Base-by-base conservation (phyloP, 2,329 filamentous ascomycete species). In the Colletotrichum sp. region DNA sequence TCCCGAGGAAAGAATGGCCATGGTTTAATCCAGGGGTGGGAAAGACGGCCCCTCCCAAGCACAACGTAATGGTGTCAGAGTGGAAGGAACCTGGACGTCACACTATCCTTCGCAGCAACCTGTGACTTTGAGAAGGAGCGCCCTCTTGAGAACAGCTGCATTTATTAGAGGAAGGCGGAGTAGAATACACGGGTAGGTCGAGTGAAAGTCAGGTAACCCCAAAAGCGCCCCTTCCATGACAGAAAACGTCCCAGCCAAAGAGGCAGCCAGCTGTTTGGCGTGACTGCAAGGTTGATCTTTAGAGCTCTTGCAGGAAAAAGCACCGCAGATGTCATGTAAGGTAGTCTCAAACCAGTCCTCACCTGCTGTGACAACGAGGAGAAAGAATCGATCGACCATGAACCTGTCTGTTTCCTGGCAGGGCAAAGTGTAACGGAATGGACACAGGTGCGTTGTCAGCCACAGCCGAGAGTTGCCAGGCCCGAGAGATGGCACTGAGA, bases 1-100 rank as follows among this genome's bases (percentile, higher is more conserved):
- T 15, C 10, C n/a, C 16, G 25, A 61, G 58, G 0, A 25, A 61
- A n/a, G 30, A 32, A 0, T 32, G 5, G 58, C 58, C 1, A 0
- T 34, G 18, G 12, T n/a, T 15, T 2, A n/a, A 3, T 8, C 34
- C 18, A 34, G 58, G 58, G 28, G 30, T 8, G 8, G 27, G 28
- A 4, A 61, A 30, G 58, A 61, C 8, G 27, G 25, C 30, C 25
- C 62, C 52, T 66, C 16, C 4, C n/a, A 27, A 52, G 34, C 58
- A 32, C 18, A 8, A 61, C 15, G 10, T 3, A 61, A 7, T 28
- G 28, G 55, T 3, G 4, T 58, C 55, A 4, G 13, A 22, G 22
- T 58, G 55, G n/a, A 15, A 58, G 55, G 55, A 28, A 28, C 28
- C 5, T 28, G 28, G 28, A 58, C 28, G 55, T n/a, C 22, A 28